A percentile compares a stretch with the other conserved stretches of the same genome.
Evolutionary conservation across 169 alveolate genomes (phyloP).

Genomic region (Theileria orientalis): DNA sequence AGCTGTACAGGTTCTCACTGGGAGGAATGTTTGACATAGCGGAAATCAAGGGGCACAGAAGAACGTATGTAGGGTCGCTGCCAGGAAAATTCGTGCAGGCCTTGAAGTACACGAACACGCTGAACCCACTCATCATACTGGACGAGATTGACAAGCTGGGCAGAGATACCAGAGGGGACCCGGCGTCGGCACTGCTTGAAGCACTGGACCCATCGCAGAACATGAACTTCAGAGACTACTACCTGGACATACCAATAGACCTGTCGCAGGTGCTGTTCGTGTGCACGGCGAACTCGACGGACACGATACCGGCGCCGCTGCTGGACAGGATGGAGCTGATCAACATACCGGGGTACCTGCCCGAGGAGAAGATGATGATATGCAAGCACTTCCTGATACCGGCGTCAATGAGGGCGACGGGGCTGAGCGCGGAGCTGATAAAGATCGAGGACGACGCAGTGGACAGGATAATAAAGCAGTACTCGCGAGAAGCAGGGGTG

Average conservation of each 20-base stretch:
- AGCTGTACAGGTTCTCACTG: conserved; percentile 80
- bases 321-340: conserved; percentile 93
- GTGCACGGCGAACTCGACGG: conserved; percentile 92
- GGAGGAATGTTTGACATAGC: conserved; percentile 92
- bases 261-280: conserved; percentile 87
- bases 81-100: conserved; percentile 91
- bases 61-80: conserved; percentile 94
- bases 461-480: conserved; percentile 79
- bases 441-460: conserved; percentile 61
- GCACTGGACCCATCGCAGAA: conserved; percentile 90
- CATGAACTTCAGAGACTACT: conserved; percentile 69
- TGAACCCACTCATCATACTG: conserved; percentile 86
- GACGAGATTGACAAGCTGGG: conserved; percentile 93
- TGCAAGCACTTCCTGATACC: conserved; percentile 84
- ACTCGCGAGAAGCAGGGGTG: conserved; percentile 94
- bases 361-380: conserved; percentile 86
- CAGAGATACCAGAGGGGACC: conserved; percentile 87
- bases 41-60: conserved; percentile 92
- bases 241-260: conserved; percentile 82
- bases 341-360: conserved; percentile 86
- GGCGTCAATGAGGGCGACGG: conserved; percentile 77
- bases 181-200: conserved; percentile 89
- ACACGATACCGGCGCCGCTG: conserved; percentile 88
- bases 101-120: conserved; percentile 75
- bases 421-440: conserved; percentile 50